phyloP scores from a whole-genome alignment of 768 basidiomycete genomes.

The Lactifluus rugatus region DNA sequence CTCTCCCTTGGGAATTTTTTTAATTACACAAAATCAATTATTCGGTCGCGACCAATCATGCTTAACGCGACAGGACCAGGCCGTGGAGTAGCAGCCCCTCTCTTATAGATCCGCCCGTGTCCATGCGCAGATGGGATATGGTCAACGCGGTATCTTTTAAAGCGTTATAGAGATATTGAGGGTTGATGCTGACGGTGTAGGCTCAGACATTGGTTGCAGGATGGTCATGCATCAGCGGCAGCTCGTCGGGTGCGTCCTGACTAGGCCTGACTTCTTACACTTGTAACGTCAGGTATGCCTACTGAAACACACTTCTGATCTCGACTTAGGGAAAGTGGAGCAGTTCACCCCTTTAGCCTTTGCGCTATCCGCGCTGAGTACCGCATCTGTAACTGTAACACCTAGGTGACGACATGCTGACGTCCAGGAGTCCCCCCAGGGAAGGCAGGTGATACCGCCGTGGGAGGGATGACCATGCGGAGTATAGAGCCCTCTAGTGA shows the following conservation, averaged over 20 bases:
- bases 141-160: too few relatives aligned
- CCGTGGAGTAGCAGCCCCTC: not conserved
- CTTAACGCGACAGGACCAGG: too few relatives aligned
- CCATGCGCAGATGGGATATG: too few relatives aligned
- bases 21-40: too few relatives aligned
- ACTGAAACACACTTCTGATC: not conserved
- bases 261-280: too few relatives aligned
- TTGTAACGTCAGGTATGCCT: not conserved
- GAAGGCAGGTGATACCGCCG: not conserved
- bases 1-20: too few relatives aligned
- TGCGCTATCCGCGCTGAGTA: not conserved
- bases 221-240: too few relatives aligned
- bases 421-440: not conserved
- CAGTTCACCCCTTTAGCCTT: not conserved
- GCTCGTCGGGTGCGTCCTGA: too few relatives aligned
- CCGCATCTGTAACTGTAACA: not conserved
- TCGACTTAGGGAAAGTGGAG: not conserved
- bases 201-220: too few relatives aligned
- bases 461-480: not conserved
- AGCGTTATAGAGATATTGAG: too few relatives aligned
- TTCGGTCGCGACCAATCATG: too few relatives aligned
- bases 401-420: not conserved
- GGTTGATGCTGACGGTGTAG: too few relatives aligned
- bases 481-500: not conserved
- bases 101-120: not conserved